These are phyloP conservation scores for Chlamydomonas asymmetrica DNA, from an alignment of 139 green algal species.

Conservation along the genomic window DNA sequence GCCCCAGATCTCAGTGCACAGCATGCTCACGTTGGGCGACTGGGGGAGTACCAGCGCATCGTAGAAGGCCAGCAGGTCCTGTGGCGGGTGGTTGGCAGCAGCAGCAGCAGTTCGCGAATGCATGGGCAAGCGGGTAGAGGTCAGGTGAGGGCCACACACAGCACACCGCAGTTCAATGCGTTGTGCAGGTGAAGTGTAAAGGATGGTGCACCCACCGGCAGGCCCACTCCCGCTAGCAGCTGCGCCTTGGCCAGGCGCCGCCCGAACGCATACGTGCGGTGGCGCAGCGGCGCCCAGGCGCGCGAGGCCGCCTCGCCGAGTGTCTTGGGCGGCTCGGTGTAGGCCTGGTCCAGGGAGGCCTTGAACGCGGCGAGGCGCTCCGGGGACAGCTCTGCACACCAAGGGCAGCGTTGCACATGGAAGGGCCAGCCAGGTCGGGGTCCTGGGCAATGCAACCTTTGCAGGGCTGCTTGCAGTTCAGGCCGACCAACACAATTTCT, in stretches of 20 bases:
- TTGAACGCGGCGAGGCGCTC: slow-evolving; percentile 23
- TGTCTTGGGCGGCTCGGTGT: slow-evolving; percentile 40
- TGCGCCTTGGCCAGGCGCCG: slow-evolving; percentile 26
- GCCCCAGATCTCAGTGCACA: slow-evolving; percentile 25
- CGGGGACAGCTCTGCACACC: slow-evolving; percentile 1
- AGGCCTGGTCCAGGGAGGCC: slow-evolving; percentile 23
- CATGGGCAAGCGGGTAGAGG: background rate
- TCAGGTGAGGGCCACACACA: background rate
- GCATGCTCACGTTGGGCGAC: background rate
- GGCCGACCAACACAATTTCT: background rate
- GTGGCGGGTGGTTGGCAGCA: background rate
- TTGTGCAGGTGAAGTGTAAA: background rate
- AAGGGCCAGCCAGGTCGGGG: background rate
- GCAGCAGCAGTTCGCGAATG: background rate
- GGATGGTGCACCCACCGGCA: slow-evolving; percentile 1
- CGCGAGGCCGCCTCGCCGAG: slow-evolving; percentile 37
- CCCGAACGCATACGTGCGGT: slow-evolving; percentile 16
- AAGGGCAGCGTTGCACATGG: background rate
- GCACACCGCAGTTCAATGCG: background rate
- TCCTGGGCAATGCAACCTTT: background rate
- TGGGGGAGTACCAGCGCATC: slow-evolving; percentile 17
- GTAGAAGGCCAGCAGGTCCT: slow-evolving; percentile 42
- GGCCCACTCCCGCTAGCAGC: slow-evolving; percentile 8
- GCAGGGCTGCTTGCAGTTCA: background rate
- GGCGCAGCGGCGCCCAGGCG: slow-evolving; percentile 36